Conservation (phyloP, 495 filamentous ascomycete genomes). For the Tuber aestivum region DNA sequence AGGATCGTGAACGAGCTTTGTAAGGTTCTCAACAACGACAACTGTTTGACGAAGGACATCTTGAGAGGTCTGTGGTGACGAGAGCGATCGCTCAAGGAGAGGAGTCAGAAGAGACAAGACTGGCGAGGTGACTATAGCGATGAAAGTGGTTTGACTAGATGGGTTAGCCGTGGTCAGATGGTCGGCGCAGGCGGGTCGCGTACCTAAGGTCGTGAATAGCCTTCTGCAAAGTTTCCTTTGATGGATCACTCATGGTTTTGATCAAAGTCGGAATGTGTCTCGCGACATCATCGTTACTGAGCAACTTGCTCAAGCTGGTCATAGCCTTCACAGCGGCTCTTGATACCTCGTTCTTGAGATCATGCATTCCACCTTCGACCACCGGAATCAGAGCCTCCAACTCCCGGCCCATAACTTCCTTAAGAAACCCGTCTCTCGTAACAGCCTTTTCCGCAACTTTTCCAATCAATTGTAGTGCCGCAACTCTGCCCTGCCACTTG, state of each 20-base stretch:
- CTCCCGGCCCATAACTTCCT: constrained; percentile 86
- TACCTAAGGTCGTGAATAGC: constrained; percentile 84
- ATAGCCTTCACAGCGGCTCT: constrained; percentile 88
- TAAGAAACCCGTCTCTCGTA: constrained; percentile 67
- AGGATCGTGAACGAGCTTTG: constrained; percentile 96
- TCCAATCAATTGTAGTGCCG: constrained; percentile 72
- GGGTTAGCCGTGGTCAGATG: constrained; percentile 5
- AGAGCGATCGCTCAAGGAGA: constrained; percentile 85
- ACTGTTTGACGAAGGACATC: constrained; percentile 94
- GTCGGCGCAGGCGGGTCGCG: not conserved
- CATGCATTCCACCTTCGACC: constrained; percentile 90
- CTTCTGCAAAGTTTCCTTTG: constrained; percentile 78
- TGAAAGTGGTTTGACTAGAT: constrained; percentile 88
- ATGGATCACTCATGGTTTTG: constrained; percentile 91
- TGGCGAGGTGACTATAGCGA: constrained; percentile 93
- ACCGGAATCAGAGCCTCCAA: constrained; percentile 86
- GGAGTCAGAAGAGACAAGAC: constrained; percentile 95
- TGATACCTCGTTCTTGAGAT: constrained; percentile 82
- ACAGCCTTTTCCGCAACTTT: constrained; percentile 91
- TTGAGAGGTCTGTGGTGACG: constrained; percentile 81
- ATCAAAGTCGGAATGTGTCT: constrained; percentile 89
- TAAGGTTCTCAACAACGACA: constrained; percentile 97
- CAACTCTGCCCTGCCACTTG: constrained; percentile 94
- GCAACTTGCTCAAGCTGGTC: constrained; percentile 78
- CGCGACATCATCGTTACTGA: constrained; percentile 94